Percentiles rank a stretch among this genome's conserved stretches.
phyloP scores from a whole-genome alignment of 169 alveolate species.

The Besnoitia besnoiti region DNA sequence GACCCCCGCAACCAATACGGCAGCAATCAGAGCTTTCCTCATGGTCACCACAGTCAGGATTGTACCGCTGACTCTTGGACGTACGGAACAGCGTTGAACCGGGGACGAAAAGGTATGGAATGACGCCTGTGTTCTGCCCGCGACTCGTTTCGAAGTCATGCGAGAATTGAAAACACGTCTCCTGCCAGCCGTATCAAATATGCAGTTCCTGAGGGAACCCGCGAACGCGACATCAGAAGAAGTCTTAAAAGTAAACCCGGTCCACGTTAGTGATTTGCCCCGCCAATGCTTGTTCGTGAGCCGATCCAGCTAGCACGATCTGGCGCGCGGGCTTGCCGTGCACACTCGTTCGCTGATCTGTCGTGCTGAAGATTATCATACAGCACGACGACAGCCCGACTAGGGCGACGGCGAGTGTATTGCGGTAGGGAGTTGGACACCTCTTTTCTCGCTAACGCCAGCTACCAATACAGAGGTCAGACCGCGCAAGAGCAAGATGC shows the following conservation, averaged over 20 bases:
- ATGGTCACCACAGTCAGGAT: background rate
- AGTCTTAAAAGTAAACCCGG: background rate
- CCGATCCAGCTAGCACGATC: background rate
- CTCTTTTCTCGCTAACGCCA: too few relatives aligned
- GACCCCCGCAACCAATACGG: constrained; percentile 8
- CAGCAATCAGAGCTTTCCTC: background rate
- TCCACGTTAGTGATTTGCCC: background rate
- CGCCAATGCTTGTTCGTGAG: background rate
- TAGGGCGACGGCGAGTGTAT: too few relatives aligned
- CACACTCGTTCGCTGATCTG: background rate
- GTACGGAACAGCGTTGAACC: background rate
- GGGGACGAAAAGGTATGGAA: background rate
- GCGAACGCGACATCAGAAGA: background rate
- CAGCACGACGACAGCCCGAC: too few relatives aligned
- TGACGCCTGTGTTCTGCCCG: background rate
- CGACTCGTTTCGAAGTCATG: constrained; percentile 8
- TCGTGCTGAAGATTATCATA: background rate
- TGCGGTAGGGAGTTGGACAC: too few relatives aligned
- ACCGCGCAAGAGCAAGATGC: too few relatives aligned
- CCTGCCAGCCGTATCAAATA: background rate
- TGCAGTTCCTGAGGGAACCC: background rate
- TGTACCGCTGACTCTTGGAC: background rate
- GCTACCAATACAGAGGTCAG: too few relatives aligned
- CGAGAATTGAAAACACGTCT: background rate
- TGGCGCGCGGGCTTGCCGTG: background rate